Evolutionary conservation across 306 rosid species (phyloP), one percentile per base, ranked within the genome.

Genomic region (Delonix regia): DNA sequence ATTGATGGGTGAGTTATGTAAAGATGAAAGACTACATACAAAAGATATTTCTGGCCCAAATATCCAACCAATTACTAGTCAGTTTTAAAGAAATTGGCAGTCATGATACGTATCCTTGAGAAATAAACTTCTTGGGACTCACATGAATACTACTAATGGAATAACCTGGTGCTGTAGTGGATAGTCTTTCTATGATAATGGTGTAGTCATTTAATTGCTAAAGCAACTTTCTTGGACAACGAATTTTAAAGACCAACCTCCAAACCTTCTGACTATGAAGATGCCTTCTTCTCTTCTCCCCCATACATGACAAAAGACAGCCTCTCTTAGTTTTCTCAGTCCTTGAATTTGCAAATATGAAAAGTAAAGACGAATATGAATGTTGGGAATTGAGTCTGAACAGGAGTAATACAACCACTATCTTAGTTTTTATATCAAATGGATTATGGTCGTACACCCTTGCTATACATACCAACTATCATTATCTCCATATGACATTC

Each of bases 391-490:
- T 18, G 22, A 30, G 3, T 18, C 47, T 42, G 47, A 42, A 42
- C 9, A 33, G 21, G 42, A 44, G 22, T 62, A 7, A 33, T 62
- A 16, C 4, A 15, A 16, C 55, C n/a, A 33, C 6, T 62, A 62
- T 33, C 44, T 62, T 62, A 60, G 22, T 60, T 60, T 60, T 60
- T 1, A 59, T 28, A 60, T 13, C 22, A 28, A 27, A 30, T 56
- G 3, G 34, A 56, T 56, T 24, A 12, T 56, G 63, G 16, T 56
- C 12, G 18, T 5, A 2, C 34, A 21, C 12, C 61, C 72, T 63
- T 84, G 56, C 47, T 45, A 16, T 47, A n/a, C 13, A 34, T 52
- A 27, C 56, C 55, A 51, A 62, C 51, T 18, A 44, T 45, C 53
- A 49, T 42, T 27, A 30, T 18, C 45, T 62, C 56, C 36, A 27